Conservation (phyloP, 306 rosid genomes). For the Rosa multiflora region DNA sequence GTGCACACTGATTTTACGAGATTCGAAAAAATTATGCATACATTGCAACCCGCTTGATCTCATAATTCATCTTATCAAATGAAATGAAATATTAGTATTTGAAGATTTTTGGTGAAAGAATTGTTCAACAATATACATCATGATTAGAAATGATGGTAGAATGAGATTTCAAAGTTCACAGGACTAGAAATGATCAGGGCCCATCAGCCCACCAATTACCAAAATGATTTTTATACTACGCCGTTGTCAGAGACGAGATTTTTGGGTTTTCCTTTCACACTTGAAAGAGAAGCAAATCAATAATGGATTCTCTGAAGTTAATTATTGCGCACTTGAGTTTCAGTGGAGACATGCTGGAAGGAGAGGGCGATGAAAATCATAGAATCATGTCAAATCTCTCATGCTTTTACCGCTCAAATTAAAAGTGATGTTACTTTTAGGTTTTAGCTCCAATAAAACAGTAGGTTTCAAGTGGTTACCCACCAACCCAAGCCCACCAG, state of each 20-base stretch:
- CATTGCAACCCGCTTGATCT: no score
- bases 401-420: background rate
- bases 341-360: conserved; percentile 12
- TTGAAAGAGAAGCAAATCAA: background rate
- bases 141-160: no score
- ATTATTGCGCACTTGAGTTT: background rate
- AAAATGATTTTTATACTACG: background rate
- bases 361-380: background rate
- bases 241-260: background rate
- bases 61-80: no score
- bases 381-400: background rate
- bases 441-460: background rate
- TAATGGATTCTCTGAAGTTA: background rate
- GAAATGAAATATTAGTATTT: no score
- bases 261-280: background rate
- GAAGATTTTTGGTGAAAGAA: no score
- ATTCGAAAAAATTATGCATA: no score
- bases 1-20: no score
- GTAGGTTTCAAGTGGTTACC: background rate
- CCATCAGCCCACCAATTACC: background rate
- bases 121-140: no score
- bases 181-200: background rate
- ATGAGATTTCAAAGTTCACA: background rate
- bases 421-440: background rate
- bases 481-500: background rate